Evolutionary conservation across 768 basidiomycete species (phyloP).

Genomic region (Mycena pura): DNA sequence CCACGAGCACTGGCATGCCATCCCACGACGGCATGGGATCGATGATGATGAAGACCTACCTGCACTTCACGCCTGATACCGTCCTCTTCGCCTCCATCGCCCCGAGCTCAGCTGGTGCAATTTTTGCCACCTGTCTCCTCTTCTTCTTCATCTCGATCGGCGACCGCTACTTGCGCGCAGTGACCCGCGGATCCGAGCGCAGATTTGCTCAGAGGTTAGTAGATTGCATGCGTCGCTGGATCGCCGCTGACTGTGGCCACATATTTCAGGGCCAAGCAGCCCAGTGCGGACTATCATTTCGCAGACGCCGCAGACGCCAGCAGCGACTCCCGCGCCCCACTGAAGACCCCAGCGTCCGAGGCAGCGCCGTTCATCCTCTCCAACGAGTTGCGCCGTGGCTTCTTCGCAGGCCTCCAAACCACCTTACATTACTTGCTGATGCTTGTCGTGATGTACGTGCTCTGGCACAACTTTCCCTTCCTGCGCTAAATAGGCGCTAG

Average conservation of each 20-base stretch:
- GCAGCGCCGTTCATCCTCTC: conserved; percentile 28
- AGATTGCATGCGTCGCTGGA: neutral
- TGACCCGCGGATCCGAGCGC: conserved; percentile 7
- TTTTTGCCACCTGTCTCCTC: conserved; percentile 78
- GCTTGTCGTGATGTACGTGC: conserved; percentile 32
- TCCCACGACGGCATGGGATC: conserved; percentile 33
- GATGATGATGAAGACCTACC: conserved; percentile 66
- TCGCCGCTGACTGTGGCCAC: neutral
- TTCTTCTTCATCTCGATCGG: conserved; percentile 71
- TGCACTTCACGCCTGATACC: conserved; percentile 72
- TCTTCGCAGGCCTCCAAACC: conserved; percentile 19
- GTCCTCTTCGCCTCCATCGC: conserved; percentile 73
- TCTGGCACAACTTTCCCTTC: neutral
- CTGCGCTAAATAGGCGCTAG: conserved; percentile 5
- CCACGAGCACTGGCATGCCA: conserved; percentile 15
- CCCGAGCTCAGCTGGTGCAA: conserved; percentile 71
- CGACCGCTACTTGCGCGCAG: conserved; percentile 64
- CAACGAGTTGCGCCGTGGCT: conserved; percentile 25
- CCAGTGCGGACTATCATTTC: conserved; percentile 2
- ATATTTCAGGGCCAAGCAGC: conserved; percentile 2
- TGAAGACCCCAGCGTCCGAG: neutral
- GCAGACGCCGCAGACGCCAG: neutral
- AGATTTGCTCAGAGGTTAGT: conserved; percentile 7
- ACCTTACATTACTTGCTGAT: conserved; percentile 32
- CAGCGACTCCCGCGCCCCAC: neutral